Percentiles rank a stretch among this genome's conserved stretches.
Evolutionary conservation across 2,329 filamentous ascomycete species (phyloP).

Genomic region (Clonostachys chloroleuca): DNA sequence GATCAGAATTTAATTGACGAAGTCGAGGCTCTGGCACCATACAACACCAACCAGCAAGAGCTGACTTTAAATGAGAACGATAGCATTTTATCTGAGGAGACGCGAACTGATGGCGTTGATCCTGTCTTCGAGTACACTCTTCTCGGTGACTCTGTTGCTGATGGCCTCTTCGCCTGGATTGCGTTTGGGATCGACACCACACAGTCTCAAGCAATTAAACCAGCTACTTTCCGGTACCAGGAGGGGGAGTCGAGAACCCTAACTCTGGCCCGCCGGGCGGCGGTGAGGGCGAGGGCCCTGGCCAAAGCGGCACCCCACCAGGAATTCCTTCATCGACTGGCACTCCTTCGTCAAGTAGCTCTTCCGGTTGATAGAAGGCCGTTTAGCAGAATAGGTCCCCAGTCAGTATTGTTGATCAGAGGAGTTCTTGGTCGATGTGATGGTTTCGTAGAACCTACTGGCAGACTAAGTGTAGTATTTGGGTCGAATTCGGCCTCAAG

Average conservation of each 20-base stretch:
- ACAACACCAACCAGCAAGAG: slow-evolving; percentile 36
- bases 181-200: slow-evolving; percentile 41
- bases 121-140: slow-evolving; percentile 55
- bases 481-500: no score
- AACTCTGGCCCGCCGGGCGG: background rate
- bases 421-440: no score
- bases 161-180: slow-evolving; percentile 53
- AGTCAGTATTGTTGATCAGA: no score
- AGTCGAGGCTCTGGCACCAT: slow-evolving; percentile 46
- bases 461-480: no score
- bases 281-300: no score
- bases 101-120: slow-evolving; percentile 39
- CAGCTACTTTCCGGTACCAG: slow-evolving; percentile 23
- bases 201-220: slow-evolving; percentile 10
- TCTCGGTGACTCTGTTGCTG: slow-evolving; percentile 44
- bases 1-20: slow-evolving; percentile 50
- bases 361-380: no score
- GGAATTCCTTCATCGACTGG: no score
- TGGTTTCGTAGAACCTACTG: no score
- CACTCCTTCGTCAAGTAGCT: no score
- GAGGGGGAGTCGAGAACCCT: slow-evolving; percentile 22
- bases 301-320: no score
- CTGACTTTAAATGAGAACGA: slow-evolving; percentile 50
- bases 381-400: no score
- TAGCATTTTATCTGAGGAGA: slow-evolving; percentile 35